These are phyloP conservation scores for Lactarius akahatsu DNA, from an alignment of 768 basidiomycete species.

Conservation along the genomic window DNA sequence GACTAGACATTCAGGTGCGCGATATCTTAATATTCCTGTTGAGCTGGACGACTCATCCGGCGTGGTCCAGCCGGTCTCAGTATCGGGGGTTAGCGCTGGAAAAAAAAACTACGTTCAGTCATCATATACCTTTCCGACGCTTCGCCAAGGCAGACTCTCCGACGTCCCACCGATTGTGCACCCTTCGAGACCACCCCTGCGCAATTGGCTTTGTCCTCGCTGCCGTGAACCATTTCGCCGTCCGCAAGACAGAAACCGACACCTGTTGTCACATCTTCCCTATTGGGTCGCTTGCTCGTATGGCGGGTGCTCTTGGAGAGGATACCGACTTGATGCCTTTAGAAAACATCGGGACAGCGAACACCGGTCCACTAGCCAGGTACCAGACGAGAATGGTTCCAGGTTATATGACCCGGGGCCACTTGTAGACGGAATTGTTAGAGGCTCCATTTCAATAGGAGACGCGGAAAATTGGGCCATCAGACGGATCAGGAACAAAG, in stretches of 20 bases:
- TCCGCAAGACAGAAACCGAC: slow-evolving; percentile 4
- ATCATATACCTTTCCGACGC: background rate
- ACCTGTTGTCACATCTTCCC: slow-evolving; percentile 1
- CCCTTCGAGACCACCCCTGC: background rate
- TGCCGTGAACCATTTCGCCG: background rate
- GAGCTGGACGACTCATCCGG: background rate
- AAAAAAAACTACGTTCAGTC: background rate
- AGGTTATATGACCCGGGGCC: slow-evolving; percentile 10
- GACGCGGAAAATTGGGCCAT: background rate
- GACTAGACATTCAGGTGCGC: slow-evolving; percentile 10
- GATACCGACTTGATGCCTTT: slow-evolving; percentile 10
- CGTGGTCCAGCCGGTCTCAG: background rate
- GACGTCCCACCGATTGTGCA: background rate
- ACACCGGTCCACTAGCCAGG: slow-evolving; percentile 5
- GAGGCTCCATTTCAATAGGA: background rate
- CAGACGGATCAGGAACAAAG: background rate
- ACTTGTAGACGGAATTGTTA: background rate
- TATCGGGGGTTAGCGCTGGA: background rate
- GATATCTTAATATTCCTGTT: background rate
- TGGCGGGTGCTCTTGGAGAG: slow-evolving; percentile 16
- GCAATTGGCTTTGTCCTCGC: background rate
- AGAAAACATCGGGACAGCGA: background rate
- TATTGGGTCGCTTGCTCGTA: slow-evolving; percentile 4
- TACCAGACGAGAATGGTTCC: background rate
- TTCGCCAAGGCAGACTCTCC: background rate